A percentile compares a stretch with the other conserved stretches of the same genome.
Conservation (phyloP, 2,329 filamentous ascomycete species). For the Paraconiothyrium brasiliense region DNA sequence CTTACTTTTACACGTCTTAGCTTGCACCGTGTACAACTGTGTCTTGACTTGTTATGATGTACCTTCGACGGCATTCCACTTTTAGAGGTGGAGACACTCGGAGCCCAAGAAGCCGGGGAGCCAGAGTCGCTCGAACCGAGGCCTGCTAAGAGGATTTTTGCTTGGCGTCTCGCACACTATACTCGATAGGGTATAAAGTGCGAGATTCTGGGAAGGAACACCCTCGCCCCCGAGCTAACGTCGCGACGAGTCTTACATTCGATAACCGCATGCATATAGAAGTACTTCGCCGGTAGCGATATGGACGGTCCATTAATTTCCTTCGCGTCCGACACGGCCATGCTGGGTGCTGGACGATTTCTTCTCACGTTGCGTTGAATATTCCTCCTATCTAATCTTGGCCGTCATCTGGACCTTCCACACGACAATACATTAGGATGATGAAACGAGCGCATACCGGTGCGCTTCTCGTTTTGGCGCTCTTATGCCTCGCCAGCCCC, state of each 20-base stretch:
- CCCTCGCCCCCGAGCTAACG: not conserved
- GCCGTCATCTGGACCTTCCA: not conserved
- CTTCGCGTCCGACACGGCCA: not conserved
- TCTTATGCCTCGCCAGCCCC: constrained; percentile 4
- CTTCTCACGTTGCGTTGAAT: not conserved
- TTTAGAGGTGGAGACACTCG: not conserved
- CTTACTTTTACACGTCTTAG: constrained; percentile 11
- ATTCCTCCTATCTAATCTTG: not conserved
- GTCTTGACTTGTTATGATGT: constrained; percentile 10
- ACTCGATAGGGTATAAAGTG: not conserved
- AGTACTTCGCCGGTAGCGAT: constrained; percentile 2
- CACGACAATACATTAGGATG: not conserved
- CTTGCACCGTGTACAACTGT: constrained; percentile 11
- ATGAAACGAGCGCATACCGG: not conserved
- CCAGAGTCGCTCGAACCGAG: constrained; percentile 3
- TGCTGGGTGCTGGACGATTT: not conserved
- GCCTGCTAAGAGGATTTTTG: not conserved
- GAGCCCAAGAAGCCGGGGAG: not conserved
- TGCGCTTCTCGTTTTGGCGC: constrained; percentile 1
- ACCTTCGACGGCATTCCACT: constrained; percentile 9
- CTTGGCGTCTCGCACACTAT: constrained; percentile 12
- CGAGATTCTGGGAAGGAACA: not conserved
- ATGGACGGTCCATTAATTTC: not conserved
- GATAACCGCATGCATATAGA: constrained; percentile 1
- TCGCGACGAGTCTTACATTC: not conserved